Percentiles rank a stretch among this genome's conserved stretches.
Evolutionary conservation across 176 grass and related monocot genomes (phyloP).

Genomic region (Oryza officinalis): DNA sequence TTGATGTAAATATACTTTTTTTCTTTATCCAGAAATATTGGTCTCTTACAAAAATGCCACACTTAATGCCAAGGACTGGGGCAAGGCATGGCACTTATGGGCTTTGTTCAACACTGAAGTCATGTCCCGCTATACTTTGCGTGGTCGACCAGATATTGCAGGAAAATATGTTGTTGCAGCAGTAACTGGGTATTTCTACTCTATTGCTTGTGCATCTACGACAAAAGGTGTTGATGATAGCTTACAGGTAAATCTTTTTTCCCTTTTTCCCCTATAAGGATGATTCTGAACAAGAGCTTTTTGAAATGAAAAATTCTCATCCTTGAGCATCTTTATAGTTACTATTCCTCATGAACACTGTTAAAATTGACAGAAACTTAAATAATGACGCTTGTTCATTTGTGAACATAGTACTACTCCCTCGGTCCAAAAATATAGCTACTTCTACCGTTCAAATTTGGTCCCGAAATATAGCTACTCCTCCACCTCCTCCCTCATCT

Average conservation of each 20-base stretch:
- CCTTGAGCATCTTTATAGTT: background rate
- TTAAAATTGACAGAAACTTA: background rate
- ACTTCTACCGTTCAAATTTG: no score
- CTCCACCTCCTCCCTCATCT: background rate
- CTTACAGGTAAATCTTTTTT: slow-evolving; percentile 72
- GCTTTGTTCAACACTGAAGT: slow-evolving; percentile 99
- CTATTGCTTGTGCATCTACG: slow-evolving; percentile 91
- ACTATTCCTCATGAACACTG: slow-evolving; percentile 1
- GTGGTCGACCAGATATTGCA: slow-evolving; percentile 65
- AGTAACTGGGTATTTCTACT: slow-evolving; percentile 96
- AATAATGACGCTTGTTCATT: background rate
- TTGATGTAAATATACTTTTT: slow-evolving; percentile 16
- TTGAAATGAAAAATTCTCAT: background rate
- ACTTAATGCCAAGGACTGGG: slow-evolving; percentile 81
- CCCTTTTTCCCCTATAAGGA: slow-evolving; percentile 4
- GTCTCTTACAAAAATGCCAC: slow-evolving; percentile 90
- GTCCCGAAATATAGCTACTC: background rate
- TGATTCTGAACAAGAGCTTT: background rate
- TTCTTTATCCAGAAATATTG: slow-evolving; percentile 65
- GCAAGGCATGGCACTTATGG: slow-evolving; percentile 94
- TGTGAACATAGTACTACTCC: background rate
- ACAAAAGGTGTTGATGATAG: slow-evolving; percentile 95
- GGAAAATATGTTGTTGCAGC: slow-evolving; percentile 94
- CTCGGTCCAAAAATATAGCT: background rate
- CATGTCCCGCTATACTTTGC: slow-evolving; percentile 87